Percentiles rank a stretch among this genome's conserved stretches.
Evolutionary conservation across 2,329 filamentous ascomycete species (phyloP).

Genomic region (Emydomyces testavorans): DNA sequence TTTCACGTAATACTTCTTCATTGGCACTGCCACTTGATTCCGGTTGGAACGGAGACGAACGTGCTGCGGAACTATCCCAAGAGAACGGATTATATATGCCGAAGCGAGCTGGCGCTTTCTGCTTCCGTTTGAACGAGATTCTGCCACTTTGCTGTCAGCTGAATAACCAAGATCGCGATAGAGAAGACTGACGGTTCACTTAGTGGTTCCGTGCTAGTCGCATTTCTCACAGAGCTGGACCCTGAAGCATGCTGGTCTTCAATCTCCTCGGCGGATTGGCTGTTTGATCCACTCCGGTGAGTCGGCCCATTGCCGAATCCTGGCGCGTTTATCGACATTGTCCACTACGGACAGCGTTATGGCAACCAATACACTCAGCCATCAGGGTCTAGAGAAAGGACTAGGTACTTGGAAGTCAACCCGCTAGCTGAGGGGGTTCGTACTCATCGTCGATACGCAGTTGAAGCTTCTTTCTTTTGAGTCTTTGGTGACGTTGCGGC

Average conservation of each 20-base stretch:
- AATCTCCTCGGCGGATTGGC: neutral
- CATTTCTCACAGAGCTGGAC: neutral
- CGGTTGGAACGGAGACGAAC: neutral
- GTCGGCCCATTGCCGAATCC: constrained; percentile 8
- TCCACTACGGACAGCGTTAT: constrained; percentile 14
- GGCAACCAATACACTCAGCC: constrained; percentile 2
- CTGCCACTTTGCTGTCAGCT: constrained; percentile 19
- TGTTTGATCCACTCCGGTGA: neutral
- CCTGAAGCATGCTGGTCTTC: neutral
- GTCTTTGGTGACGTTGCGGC: neutral
- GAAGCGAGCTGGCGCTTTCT: constrained; percentile 31
- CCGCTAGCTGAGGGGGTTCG: too few relatives aligned
- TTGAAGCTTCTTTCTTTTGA: neutral
- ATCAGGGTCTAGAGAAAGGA: neutral
- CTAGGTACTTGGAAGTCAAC: neutral
- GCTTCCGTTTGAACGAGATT: constrained; percentile 36
- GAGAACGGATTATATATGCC: constrained; percentile 32
- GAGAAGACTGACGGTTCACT: constrained; percentile 27
- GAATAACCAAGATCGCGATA: neutral
- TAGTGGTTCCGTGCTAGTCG: constrained; percentile 20
- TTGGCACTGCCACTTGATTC: constrained; percentile 13
- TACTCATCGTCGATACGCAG: neutral
- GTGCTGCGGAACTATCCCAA: constrained; percentile 15
- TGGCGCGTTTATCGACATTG: constrained; percentile 14
- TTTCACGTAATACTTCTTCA: constrained; percentile 16